Base-by-base conservation (phyloP, 1,139 yeast species). In the Candida labiduridarum region DNA sequence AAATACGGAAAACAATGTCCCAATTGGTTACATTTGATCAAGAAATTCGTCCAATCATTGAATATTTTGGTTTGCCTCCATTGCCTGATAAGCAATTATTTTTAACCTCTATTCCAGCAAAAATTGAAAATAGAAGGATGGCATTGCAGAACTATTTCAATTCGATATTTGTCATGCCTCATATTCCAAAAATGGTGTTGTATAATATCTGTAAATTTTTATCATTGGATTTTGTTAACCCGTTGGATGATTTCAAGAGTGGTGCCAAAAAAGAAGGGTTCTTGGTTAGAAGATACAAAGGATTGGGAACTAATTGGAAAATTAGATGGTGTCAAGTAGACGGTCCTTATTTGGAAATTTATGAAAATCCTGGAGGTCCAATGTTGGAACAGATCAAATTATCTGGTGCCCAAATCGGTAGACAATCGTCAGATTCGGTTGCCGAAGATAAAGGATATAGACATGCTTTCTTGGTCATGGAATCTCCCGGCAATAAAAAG, bases 391-490 rank as follows among this genome's bases (percentile, higher is more conserved):
- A 76, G 11, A 81, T 89, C 12, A 72, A 74, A 49, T 67, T 89
- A n/a, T 68, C 70, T 18, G 82, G 82, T 2, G 78, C 89, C 2
- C 83, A 82, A 51, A 82, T 87, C 49, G 91, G 89, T 29, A 71
- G 87, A 51, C 88, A 85, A 57, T 79, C 85, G 1, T 57, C 64
- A n/a, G 83, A 82, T 55, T 64, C 77, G 1, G 81, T 82, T 1
- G 87, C 87, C 25, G 89, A 84, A 58, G 89, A 83, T 50, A 80
- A 82, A 52, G 90, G 92, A 1, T 86, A 85, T 49, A 75, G 89
- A 51, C 92, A 89, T 69, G 96, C 94, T 0, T 87, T 90, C 61
- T 74, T 87, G 39, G 72, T 90, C 1, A 74, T 82, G 70, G 96
- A 89, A 62, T 77, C 81, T 6, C 80, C 78, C 54, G 83, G 82